Evolutionary conservation across 2,329 filamentous ascomycete genomes (phyloP), one percentile per base, ranked within the genome.

Genomic region (Fusarium ramigenum): DNA sequence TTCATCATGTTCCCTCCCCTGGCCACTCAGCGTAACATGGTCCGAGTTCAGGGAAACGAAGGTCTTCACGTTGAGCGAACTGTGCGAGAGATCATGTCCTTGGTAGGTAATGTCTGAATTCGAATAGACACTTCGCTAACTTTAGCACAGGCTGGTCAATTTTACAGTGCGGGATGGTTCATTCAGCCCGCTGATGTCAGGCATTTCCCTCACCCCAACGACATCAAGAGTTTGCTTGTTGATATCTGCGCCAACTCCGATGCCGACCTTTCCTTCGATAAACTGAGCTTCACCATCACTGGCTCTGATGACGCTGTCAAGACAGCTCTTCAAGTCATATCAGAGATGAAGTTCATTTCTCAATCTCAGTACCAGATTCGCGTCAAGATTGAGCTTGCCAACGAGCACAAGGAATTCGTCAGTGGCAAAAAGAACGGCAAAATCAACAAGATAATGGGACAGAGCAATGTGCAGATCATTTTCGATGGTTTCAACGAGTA

Each of bases 381-480:
- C 63, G 96, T 99, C 80, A 98, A 98, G 87, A 97, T 99, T 72
- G 96, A 99, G 85, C 92, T 99, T 63, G 96, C 96, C 79, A 98
- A 98, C 80, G 96, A 99, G 85, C 96, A 99, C 86, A 99, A 99
- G 83, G 96, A 99, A 80, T 99, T 99, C 81, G 96, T 99, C 64
- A 98, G 95, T 77, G 96, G 96, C 77, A 99, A 99, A 88, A 99
- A 99, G 87, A 99, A 99, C 78, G 96, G 96, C 83, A 99, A 99
- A 86, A 99, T 99, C 84, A 99, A 99, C 88, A 99, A 99, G 87
- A 99, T 99, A 79, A 99, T 99, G 96, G 96, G 96, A 30, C 96
- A 98, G 83, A 98, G 95, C 87, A 98, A 97, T 78, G 96, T 99
- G 18, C 96, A 99, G 84, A 98, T 99, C 79, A 96, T 99, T 72